Evolutionary conservation across 1,284 basidiomycete species (phyloP).

Genomic region (Coniferiporia sulphurascens): DNA sequence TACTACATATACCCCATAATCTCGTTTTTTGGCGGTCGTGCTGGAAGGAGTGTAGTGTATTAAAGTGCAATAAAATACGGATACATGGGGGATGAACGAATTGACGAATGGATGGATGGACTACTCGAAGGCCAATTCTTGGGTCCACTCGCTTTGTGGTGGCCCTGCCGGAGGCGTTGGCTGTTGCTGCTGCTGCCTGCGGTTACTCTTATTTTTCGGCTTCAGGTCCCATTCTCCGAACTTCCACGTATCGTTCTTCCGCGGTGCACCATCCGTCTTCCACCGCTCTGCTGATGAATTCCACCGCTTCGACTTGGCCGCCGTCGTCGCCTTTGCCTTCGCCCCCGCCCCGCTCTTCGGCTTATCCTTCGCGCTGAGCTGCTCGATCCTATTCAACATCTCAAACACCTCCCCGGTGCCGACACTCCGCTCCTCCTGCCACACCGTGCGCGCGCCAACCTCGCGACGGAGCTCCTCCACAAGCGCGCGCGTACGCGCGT

Average conservation of each 20-base stretch:
- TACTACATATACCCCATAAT: background rate
- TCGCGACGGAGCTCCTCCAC: conserved; percentile 66
- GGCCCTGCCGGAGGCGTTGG: too few species aligned
- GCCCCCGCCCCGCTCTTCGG: background rate
- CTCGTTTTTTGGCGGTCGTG: background rate
- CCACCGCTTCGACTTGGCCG: conserved; percentile 18
- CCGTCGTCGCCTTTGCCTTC: background rate
- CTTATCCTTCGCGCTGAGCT: conserved; percentile 25
- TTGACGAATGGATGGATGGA: background rate
- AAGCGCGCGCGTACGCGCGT: conserved; percentile 54
- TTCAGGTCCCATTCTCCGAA: conserved; percentile 22
- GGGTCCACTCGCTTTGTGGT: background rate
- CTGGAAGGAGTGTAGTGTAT: background rate
- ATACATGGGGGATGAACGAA: background rate
- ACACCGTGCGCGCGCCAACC: conserved; percentile 48
- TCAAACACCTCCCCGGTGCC: conserved; percentile 39
- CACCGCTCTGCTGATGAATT: conserved; percentile 17
- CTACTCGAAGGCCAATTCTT: conserved; percentile 11
- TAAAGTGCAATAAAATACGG: background rate
- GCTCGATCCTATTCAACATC: conserved; percentile 36
- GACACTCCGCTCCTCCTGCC: conserved; percentile 43
- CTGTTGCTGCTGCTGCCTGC: background rate
- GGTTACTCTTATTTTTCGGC: background rate
- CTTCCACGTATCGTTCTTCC: conserved; percentile 6
- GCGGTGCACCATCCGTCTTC: conserved; percentile 6